These are phyloP conservation scores for Solanum raphanifolium DNA, from an alignment of 257 asterid species.

Conservation along the genomic window DNA sequence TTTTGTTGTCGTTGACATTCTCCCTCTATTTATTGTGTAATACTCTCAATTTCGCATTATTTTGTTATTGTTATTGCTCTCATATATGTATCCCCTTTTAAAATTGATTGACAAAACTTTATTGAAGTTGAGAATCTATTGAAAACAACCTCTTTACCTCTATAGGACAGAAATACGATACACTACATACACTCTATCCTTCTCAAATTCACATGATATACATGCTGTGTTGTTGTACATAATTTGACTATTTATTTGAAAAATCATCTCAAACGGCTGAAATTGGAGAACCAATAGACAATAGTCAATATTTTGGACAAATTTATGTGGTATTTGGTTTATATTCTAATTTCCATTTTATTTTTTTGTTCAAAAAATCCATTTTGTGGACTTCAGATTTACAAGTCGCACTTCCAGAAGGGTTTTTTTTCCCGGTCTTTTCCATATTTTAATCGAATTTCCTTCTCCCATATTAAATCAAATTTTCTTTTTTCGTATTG, in stretches of 20 bases:
- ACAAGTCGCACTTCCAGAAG: neutral
- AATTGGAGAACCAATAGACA: neutral
- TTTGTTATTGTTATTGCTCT: neutral
- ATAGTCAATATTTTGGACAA: neutral
- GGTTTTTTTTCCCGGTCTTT: accelerated
- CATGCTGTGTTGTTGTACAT: neutral
- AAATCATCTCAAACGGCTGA: neutral
- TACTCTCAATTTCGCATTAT: no score
- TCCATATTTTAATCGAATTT: neutral
- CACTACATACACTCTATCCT: neutral
- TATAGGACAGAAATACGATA: no score
- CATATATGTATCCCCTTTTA: neutral
- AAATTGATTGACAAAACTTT: neutral
- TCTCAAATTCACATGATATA: no score
- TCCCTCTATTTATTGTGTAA: neutral
- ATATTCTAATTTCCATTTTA: neutral
- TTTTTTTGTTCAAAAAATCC: neutral
- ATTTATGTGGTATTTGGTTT: neutral
- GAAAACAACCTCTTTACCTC: no score
- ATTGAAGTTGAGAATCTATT: no score
- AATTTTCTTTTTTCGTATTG: neutral
- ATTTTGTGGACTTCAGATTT: neutral
- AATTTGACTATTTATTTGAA: neutral
- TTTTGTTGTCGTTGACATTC: neutral
- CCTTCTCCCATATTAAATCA: neutral